Conservation (phyloP, 495 filamentous ascomycete species). For the Sabuloglossum arenarium region DNA sequence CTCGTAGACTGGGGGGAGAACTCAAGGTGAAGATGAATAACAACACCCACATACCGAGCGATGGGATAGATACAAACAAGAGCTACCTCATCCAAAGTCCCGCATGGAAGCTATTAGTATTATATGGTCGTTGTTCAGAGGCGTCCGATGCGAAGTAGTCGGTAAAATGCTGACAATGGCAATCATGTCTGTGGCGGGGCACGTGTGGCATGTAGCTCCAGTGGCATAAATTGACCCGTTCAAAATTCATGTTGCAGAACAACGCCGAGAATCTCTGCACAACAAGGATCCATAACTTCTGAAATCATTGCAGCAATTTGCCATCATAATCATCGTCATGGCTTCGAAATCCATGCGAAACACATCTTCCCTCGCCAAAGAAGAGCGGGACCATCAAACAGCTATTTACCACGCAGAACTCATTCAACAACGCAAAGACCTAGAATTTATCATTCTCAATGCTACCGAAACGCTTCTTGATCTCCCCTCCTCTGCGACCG, state of each 20-base stretch:
- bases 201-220: background rate
- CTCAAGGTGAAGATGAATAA: background rate
- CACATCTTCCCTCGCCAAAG: conserved; percentile 15
- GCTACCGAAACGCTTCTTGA: conserved; percentile 46
- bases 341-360: conserved; percentile 20
- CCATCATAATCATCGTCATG: conserved; percentile 1
- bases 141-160: background rate
- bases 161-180: background rate
- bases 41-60: background rate
- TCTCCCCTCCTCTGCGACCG: conserved; percentile 26
- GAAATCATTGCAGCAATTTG: conserved; percentile 9
- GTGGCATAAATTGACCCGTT: conserved; percentile 7
- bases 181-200: background rate
- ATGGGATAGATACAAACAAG: background rate
- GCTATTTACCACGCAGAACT: conserved; percentile 63
- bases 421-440: conserved; percentile 54
- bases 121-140: background rate
- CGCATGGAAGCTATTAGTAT: background rate
- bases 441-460: conserved; percentile 49
- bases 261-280: background rate
- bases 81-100: background rate
- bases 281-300: conserved; percentile 9
- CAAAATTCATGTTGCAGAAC: background rate
- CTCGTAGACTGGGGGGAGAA: background rate
- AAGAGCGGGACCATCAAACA: conserved; percentile 20